Percentiles rank a stretch among this genome's conserved stretches.
phyloP scores from a whole-genome alignment of 768 basidiomycete species.

The Phlebiopsis gigantea region DNA sequence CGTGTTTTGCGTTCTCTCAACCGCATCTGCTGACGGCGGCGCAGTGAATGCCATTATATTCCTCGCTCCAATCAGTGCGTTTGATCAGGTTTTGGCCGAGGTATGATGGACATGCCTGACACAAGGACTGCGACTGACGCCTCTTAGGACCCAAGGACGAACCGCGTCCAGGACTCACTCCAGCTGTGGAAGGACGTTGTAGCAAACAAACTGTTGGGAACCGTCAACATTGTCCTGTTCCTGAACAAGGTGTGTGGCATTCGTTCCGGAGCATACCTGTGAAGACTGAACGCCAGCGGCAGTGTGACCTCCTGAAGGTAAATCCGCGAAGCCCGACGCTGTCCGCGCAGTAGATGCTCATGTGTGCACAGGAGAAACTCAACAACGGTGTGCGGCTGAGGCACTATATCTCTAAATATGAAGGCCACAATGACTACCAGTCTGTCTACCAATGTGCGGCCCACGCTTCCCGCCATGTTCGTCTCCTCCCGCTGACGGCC shows the following conservation, averaged over 20 bases:
- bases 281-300: constrained; percentile 11
- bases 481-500: not conserved
- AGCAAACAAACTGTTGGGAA: constrained; percentile 65
- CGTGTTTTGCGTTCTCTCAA: not conserved
- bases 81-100: constrained; percentile 80
- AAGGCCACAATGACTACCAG: constrained; percentile 75
- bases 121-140: constrained; percentile 8
- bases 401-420: constrained; percentile 66
- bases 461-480: constrained; percentile 5
- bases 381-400: constrained; percentile 69
- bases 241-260: constrained; percentile 43
- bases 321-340: constrained; percentile 8
- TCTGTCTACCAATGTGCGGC: constrained; percentile 68
- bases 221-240: constrained; percentile 77
- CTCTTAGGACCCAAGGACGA: constrained; percentile 61
- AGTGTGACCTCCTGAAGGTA: constrained; percentile 72
- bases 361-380: constrained; percentile 54
- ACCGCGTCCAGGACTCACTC: constrained; percentile 77
- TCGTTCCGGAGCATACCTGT: constrained; percentile 53
- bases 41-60: constrained; percentile 85
- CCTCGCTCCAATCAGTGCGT: constrained; percentile 82
- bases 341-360: not conserved
- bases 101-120: constrained; percentile 29
- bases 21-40: not conserved
- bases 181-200: constrained; percentile 69